Evolutionary conservation across 345 rosid genomes (phyloP).

Genomic region (Diplotaxis tenuifolia): DNA sequence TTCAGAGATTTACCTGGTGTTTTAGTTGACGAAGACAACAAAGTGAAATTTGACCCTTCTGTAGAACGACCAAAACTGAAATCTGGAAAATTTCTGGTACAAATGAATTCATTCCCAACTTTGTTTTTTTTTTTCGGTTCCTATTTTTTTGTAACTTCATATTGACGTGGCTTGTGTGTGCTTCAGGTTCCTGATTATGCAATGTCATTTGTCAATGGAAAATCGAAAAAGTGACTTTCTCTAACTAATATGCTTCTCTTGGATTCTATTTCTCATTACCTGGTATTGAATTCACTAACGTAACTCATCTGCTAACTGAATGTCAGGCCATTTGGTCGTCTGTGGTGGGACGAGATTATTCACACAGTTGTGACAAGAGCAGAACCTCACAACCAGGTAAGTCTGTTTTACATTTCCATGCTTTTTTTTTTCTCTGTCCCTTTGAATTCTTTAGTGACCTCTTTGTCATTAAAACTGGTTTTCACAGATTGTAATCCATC

Average conservation of each 20-base stretch:
- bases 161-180: neutral
- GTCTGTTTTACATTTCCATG: neutral
- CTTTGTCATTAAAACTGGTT: neutral
- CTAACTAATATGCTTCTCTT: neutral
- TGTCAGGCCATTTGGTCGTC: conserved; percentile 3
- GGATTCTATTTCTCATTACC: neutral
- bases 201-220: conserved; percentile 18
- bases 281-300: neutral
- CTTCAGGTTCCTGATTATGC: conserved; percentile 50
- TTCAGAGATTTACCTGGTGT: conserved; percentile 46
- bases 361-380: conserved; percentile 9
- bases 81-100: conserved; percentile 46
- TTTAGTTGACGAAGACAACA: conserved; percentile 32
- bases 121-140: neutral
- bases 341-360: conserved; percentile 9
- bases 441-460: neutral
- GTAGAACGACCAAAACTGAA: conserved; percentile 36
- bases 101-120: neutral
- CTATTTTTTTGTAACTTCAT: neutral
- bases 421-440: neutral
- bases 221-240: conserved; percentile 25
- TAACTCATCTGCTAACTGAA: neutral
- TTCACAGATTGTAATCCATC: conserved; percentile 33
- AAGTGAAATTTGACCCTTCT: conserved; percentile 26
- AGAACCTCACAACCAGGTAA: conserved; percentile 4